These are phyloP conservation scores for Xylariaceae sp. DNA, from an alignment of 2,329 filamentous ascomycete genomes.

Conservation along the genomic window DNA sequence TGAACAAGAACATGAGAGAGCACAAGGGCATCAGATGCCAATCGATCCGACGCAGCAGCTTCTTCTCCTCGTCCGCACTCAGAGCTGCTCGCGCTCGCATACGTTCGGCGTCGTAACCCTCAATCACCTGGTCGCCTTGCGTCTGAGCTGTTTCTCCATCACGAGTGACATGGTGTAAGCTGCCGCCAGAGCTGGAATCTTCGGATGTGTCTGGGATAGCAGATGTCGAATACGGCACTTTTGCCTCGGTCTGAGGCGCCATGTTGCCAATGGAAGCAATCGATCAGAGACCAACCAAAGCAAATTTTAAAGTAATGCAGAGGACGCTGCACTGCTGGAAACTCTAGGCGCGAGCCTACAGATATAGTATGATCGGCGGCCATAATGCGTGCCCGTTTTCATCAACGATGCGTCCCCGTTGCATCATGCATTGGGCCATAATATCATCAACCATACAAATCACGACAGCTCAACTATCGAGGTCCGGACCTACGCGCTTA, in stretches of 20 bases:
- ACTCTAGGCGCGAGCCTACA: background rate
- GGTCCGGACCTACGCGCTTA: background rate
- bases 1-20: conserved; percentile 39
- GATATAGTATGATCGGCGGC: background rate
- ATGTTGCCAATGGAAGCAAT: background rate
- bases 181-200: conserved; percentile 16
- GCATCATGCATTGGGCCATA: background rate
- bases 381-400: no score
- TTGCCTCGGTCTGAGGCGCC: background rate
- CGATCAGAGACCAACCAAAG: no score
- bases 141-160: conserved; percentile 17
- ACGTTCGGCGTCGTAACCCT: conserved; percentile 30
- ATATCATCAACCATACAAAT: background rate
- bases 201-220: conserved; percentile 9
- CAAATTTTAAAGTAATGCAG: background rate
- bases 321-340: background rate
- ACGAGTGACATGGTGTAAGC: conserved; percentile 14
- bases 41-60: conserved; percentile 39
- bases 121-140: conserved; percentile 15
- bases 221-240: conserved; percentile 3
- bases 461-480: background rate
- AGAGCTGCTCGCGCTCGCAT: conserved; percentile 28
- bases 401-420: no score
- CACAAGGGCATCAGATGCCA: conserved; percentile 40
- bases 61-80: conserved; percentile 41